Evolutionary conservation across 345 rosid genomes (phyloP).

Genomic region (Eutrema japonicum): DNA sequence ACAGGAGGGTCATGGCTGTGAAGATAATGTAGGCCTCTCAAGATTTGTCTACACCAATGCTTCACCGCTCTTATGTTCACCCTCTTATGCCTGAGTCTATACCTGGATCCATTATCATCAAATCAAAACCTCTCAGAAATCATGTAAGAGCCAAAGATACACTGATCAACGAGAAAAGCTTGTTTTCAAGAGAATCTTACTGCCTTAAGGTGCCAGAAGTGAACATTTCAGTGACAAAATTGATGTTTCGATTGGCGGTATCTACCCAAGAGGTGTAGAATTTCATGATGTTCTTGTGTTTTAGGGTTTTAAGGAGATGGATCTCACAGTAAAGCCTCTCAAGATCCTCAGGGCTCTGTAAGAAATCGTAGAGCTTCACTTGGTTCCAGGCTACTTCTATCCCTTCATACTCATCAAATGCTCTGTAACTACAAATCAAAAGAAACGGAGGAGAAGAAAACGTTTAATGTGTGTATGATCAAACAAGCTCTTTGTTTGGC

Average conservation of each 20-base stretch:
- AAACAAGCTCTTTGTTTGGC: neutral
- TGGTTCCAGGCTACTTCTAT: constrained; percentile 99
- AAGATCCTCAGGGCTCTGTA: constrained; percentile 82
- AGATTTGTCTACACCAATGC: constrained; percentile 90
- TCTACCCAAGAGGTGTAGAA: constrained; percentile 90
- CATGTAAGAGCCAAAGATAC: neutral
- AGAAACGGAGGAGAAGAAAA: constrained; percentile 5
- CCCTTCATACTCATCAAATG: constrained; percentile 93
- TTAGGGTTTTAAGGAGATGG: constrained; percentile 84
- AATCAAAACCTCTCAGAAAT: constrained; percentile 3
- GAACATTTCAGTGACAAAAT: constrained; percentile 92
- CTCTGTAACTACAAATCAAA: constrained; percentile 67
- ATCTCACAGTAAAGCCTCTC: constrained; percentile 94
- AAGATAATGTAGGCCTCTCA: constrained; percentile 77
- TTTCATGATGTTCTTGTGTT: constrained; percentile 90
- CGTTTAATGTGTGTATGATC: constrained; percentile 5
- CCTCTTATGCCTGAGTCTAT: constrained; percentile 76
- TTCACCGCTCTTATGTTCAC: constrained; percentile 82
- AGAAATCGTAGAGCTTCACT: constrained; percentile 72
- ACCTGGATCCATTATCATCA: constrained; percentile 45
- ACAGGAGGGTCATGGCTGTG: constrained; percentile 88
- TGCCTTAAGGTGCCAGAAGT: constrained; percentile 95
- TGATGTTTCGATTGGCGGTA: constrained; percentile 71
- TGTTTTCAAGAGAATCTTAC: constrained; percentile 49
- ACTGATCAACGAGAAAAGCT: constrained; percentile 7